A percentile compares a stretch with the other conserved stretches of the same genome.
Evolutionary conservation across 2,329 filamentous ascomycete genomes (phyloP).

Genomic region (Sarocladium oryzae): DNA sequence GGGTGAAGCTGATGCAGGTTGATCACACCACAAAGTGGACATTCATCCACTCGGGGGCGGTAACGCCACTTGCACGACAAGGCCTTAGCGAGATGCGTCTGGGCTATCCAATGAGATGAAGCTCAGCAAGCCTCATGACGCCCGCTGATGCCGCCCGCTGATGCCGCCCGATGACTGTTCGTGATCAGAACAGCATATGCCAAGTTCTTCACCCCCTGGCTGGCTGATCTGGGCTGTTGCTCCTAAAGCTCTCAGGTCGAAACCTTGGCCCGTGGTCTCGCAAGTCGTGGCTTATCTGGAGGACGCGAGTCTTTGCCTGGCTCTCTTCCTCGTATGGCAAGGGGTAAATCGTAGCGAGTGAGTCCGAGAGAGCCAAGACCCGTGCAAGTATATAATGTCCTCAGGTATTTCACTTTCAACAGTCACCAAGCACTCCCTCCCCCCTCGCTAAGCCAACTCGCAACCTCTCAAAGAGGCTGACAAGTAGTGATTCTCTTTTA

Average conservation of each 20-base stretch:
- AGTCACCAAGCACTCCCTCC: background rate
- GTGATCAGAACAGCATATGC: background rate
- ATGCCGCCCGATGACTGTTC: background rate
- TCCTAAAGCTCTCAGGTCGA: no score
- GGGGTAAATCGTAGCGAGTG: background rate
- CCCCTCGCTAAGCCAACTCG: background rate
- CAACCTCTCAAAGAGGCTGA: background rate
- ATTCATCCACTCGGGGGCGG: background rate
- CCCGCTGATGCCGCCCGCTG: background rate
- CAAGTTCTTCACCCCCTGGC: background rate
- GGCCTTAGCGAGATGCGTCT: background rate
- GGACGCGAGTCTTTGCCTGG: background rate
- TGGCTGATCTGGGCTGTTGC: no score
- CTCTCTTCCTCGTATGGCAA: background rate
- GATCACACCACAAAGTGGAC: background rate
- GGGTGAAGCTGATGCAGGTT: background rate
- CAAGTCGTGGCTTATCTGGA: no score
- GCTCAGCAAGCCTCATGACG: slow-evolving; percentile 5
- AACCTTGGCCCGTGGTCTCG: no score
- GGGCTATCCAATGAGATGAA: background rate
- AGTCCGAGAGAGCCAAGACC: background rate
- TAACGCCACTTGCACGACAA: background rate
- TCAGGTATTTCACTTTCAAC: background rate
- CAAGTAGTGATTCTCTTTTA: background rate
- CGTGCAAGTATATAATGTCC: background rate